Evolutionary conservation across 768 basidiomycete genomes (phyloP), one percentile per base, ranked within the genome.

Genomic region (Crassisporium funariophilum): DNA sequence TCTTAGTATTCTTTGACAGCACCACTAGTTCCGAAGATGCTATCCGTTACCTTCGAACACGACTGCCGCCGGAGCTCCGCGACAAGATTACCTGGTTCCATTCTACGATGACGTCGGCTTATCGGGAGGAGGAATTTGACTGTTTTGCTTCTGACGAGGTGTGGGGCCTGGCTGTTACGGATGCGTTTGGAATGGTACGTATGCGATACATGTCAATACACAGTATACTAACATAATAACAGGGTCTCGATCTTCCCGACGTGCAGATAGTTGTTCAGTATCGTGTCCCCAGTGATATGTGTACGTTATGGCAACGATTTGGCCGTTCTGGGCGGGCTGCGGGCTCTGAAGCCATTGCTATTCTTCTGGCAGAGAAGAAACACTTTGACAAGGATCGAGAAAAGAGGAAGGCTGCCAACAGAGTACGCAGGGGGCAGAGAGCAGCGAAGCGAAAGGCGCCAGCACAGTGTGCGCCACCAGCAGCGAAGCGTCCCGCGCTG

Each of bases 221-320:
- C 7, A 13, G 7, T 29, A 7, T 29, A 7, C 7, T 13, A 7
- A 7, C 7, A 29, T 12, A 10, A 25, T 33, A 6, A 6, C 42
- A 72, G 72, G 69, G 70, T 4, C 53, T 74, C 25, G 65, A 74
- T 35, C 11, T 73, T 2, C 49, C 65, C 2, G 61, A 64, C 44
- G 63, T 74, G 2, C 21, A 48, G 7, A 39, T 72, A 13, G 61
- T 73, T 15, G 60, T 74, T 9, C 72, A 72, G 42, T 73, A 54
- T 53, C 41, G 43, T 13, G 62, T 49, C 0, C 58, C 56, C 4
- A 62, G 61, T 44, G 42, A 46, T 20, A 24, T 70, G 4, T 47
- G 53, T 3, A 56, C 60, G 0, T 45, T 72, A 2, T 66, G 63
- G 67, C 71, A 74, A 46, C 48, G 63, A 2, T 61, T 69, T 41